Base-by-base conservation (phyloP, 2,329 filamentous ascomycete genomes). In the Chrysosphaeria jannelii region DNA sequence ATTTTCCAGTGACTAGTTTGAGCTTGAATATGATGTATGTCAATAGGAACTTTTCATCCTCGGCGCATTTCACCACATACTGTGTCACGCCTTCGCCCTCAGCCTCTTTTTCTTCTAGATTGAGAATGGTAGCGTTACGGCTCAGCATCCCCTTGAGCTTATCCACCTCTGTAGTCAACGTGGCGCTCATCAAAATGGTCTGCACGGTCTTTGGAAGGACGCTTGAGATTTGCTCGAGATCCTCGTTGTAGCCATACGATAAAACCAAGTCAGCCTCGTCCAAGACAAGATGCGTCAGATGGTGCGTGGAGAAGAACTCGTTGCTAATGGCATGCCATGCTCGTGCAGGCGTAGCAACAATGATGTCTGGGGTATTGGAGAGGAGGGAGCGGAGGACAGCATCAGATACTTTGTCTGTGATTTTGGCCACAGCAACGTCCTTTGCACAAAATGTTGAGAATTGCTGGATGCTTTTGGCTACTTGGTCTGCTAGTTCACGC, bases 1-100 rank as follows among this genome's bases (percentile, higher is more conserved):
- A 71, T 43, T 93, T 93, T 31, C 85, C 85, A 42, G 81, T 89
- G 39, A 97, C 69, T 24, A 93, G 51, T 40, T 85, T 72, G 8
- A 93, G 57, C 48, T 90, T 90, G 51, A 91, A 89, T 39, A 93
- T 81, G 28, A 90, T 71, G 37, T 90, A 93, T 10, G 70, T 64
- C 20, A 97, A 48, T 18, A 97, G 48, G 37, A 93, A 97, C 40
- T 97, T 97, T 36, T 93, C 85, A 33, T 93, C 81, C 45, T 97
- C 85, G n/a, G 62, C 75, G 34, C 78, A 89, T 56, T 67, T 76
- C 32, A 91, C 71, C 14, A 79, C 64, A 37, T 78, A 90, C 46
- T 93, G 85, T 25, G 65, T 74, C 14, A 93, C 57, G 4, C 64
- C 68, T 30, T 69, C 62, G 11, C 66, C 63, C 32, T 75, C 67